These are phyloP conservation scores for Pulveroboletus sp. DNA, from an alignment of 768 basidiomycete genomes.

Conservation along the genomic window DNA sequence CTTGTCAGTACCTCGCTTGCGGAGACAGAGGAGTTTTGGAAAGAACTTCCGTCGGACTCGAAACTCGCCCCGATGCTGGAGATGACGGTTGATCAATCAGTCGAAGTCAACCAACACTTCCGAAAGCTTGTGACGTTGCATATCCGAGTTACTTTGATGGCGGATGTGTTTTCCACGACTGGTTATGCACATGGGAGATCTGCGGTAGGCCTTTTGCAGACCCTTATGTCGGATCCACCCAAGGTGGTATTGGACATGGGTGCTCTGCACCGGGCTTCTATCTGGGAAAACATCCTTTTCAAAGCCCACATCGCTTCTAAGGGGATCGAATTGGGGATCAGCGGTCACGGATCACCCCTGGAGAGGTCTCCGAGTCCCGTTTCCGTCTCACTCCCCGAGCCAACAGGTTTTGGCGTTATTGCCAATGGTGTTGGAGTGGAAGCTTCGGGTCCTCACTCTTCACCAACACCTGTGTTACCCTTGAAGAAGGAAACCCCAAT, in stretches of 20 bases:
- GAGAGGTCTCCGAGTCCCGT: constrained; percentile 46
- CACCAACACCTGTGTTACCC: constrained; percentile 24
- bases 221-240: constrained; percentile 60
- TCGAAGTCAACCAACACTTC: constrained; percentile 59
- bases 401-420: constrained; percentile 30
- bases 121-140: constrained; percentile 70
- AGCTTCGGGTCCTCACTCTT: constrained; percentile 18
- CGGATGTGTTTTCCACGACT: constrained; percentile 82
- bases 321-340: constrained; percentile 49
- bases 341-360: constrained; percentile 42
- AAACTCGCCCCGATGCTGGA: constrained; percentile 67
- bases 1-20: constrained; percentile 67
- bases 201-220: constrained; percentile 69
- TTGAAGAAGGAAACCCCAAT: constrained; percentile 43
- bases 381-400: constrained; percentile 39
- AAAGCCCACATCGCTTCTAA: constrained; percentile 53
- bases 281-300: constrained; percentile 85
- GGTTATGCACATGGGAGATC: constrained; percentile 79
- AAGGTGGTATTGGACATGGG: constrained; percentile 72
- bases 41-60: constrained; percentile 46
- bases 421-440: constrained; percentile 30
- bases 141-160: constrained; percentile 75
- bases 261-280: constrained; percentile 70
- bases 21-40: constrained; percentile 73
- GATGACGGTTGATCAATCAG: constrained; percentile 42